These are phyloP conservation scores for Saccharomyces jurei DNA, from an alignment of 805 yeast genomes.

Conservation along the genomic window DNA sequence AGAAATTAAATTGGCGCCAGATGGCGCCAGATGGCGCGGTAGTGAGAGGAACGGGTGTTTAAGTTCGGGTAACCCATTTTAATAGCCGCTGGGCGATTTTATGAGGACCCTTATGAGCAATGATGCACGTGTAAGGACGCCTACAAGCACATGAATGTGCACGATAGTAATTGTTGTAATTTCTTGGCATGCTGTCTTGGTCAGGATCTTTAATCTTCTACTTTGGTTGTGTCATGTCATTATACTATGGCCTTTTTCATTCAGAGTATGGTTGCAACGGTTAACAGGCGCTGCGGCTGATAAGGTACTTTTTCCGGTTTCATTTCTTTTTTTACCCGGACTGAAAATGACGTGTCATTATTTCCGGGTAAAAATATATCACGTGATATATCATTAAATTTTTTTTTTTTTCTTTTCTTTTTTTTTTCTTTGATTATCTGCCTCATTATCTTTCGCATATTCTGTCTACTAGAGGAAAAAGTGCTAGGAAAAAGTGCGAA, in stretches of 20 bases:
- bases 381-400: background rate
- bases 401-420: background rate
- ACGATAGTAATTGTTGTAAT: background rate
- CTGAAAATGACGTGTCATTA: too few species aligned
- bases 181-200: background rate
- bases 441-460: background rate
- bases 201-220: background rate
- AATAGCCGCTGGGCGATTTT: background rate
- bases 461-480: background rate
- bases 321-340: background rate
- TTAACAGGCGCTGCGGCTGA: background rate
- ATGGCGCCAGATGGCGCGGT: background rate
- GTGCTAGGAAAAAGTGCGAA: background rate
- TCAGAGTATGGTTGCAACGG: background rate
- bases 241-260: background rate
- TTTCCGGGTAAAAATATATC: background rate
- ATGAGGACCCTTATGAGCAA: background rate
- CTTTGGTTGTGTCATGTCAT: background rate
- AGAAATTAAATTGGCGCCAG: background rate
- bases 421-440: background rate
- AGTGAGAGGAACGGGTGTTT: background rate
- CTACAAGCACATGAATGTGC: background rate
- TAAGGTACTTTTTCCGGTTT: background rate
- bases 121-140: background rate
- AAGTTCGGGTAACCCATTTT: background rate